A percentile compares a stretch with the other conserved stretches of the same genome.
phyloP scores from a whole-genome alignment of 169 alveolate species.

The Plasmodium fragile region DNA sequence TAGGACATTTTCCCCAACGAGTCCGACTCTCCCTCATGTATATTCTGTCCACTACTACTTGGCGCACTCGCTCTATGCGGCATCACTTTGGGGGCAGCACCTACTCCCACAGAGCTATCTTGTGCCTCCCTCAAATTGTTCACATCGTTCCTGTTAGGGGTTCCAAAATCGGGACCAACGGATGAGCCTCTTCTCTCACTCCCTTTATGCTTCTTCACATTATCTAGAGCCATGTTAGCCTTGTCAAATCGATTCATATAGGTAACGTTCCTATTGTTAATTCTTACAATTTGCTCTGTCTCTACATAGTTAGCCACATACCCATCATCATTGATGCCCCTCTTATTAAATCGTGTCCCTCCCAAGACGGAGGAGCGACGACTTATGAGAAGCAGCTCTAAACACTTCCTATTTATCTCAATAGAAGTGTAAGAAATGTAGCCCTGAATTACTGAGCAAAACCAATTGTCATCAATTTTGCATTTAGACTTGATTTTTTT shows the following conservation, averaged over 20 bases:
- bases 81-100: neutral
- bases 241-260: constrained; percentile 84
- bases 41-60: no score
- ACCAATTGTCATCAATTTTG: constrained; percentile 74
- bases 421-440: constrained; percentile 80
- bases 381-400: constrained; percentile 87
- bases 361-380: constrained; percentile 95
- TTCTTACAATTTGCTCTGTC: constrained; percentile 93
- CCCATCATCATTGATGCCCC: constrained; percentile 95
- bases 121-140: neutral
- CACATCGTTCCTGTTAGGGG: neutral
- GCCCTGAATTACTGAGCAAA: constrained; percentile 83
- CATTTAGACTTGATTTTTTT: constrained; percentile 46
- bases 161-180: neutral
- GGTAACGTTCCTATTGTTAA: constrained; percentile 78
- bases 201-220: neutral
- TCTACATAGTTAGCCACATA: constrained; percentile 96
- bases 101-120: neutral
- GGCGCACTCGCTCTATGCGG: neutral
- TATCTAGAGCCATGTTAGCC: neutral
- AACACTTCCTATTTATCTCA: constrained; percentile 74
- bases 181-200: neutral
- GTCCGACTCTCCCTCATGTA: neutral
- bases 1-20: neutral
- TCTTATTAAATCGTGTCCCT: constrained; percentile 95